phyloP scores from a whole-genome alignment of 2,329 filamentous ascomycete genomes.

The Shiraia bambusicola region DNA sequence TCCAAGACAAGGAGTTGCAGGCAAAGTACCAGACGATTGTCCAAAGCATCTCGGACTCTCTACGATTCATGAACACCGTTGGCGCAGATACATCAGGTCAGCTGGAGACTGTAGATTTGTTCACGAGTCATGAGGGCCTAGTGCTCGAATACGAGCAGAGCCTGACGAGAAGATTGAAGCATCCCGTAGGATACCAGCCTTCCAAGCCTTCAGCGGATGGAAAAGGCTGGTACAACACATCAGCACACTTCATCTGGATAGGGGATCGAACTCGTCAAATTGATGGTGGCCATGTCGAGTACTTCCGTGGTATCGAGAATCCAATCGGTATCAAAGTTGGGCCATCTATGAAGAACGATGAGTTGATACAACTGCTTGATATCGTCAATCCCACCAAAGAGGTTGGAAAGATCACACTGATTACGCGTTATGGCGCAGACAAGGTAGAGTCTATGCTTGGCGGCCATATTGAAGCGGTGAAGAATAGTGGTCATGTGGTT shows the following conservation, averaged over 20 bases:
- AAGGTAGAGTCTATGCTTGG: conserved; percentile 77
- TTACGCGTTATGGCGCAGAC: conserved; percentile 86
- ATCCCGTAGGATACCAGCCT: conserved; percentile 54
- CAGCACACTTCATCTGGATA: conserved; percentile 97
- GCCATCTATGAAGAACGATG: conserved; percentile 73
- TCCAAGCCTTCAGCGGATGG: conserved; percentile 34
- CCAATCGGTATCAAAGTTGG: conserved; percentile 96
- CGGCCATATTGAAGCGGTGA: conserved; percentile 83
- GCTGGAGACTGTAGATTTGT: conserved; percentile 89
- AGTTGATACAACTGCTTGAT: conserved; percentile 77
- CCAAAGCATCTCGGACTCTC: conserved; percentile 80
- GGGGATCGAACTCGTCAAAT: conserved; percentile 94
- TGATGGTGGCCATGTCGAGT: conserved; percentile 92
- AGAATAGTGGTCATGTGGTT: conserved; percentile 72
- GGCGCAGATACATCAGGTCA: conserved; percentile 83
- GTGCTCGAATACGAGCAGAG: conserved; percentile 92
- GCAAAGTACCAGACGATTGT: conserved; percentile 85
- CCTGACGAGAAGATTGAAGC: conserved; percentile 74
- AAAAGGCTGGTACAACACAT: conserved; percentile 86
- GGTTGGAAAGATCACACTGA: conserved; percentile 90
- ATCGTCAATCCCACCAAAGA: conserved; percentile 81
- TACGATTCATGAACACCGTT: conserved; percentile 92
- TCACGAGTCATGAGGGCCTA: conserved; percentile 92
- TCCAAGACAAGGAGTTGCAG: conserved; percentile 79
- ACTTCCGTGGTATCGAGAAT: conserved; percentile 94